These are phyloP conservation scores for Aspergillus avenaceus DNA, from an alignment of 495 filamentous ascomycete species.

Conservation along the genomic window DNA sequence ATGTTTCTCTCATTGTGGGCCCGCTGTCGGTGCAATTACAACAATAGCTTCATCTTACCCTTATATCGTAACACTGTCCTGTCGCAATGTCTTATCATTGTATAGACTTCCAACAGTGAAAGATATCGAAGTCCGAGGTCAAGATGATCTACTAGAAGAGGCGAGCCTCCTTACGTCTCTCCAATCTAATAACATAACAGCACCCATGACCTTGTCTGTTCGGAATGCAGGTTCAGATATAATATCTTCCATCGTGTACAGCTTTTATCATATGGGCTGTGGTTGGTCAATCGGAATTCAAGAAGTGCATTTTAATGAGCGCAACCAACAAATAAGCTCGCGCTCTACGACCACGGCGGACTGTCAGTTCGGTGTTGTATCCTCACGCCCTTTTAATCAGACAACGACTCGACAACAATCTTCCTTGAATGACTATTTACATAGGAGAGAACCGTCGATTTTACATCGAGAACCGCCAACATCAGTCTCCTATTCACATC, in stretches of 20 bases:
- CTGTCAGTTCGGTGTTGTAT: conserved; percentile 33
- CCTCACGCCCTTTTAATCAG: conserved; percentile 34
- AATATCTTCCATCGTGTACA: conserved; percentile 81
- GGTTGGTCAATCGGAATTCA: conserved; percentile 92
- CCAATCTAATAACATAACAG: conserved; percentile 72
- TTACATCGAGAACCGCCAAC: conserved; percentile 53
- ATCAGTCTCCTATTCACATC: conserved; percentile 81
- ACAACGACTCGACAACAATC: conserved; percentile 27
- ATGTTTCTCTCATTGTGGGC: conserved; percentile 51
- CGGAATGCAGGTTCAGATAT: conserved; percentile 56
- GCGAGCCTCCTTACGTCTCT: conserved; percentile 72
- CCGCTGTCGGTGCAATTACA: conserved; percentile 61
- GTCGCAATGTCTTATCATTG: conserved; percentile 65
- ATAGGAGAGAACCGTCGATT: conserved; percentile 25
- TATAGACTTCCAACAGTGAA: conserved; percentile 52
- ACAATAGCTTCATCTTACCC: conserved; percentile 71
- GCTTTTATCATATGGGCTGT: conserved; percentile 43
- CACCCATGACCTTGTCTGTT: conserved; percentile 76
- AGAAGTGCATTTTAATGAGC: conserved; percentile 63
- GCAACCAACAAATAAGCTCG: conserved; percentile 51
- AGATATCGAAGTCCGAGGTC: conserved; percentile 2
- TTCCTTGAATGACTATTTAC: neutral
- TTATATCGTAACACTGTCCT: conserved; percentile 74
- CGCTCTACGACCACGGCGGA: conserved; percentile 50
- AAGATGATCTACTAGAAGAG: conserved; percentile 16